These are phyloP conservation scores for Salicornia ramosissima DNA, from an alignment of 148 eudicot genomes.

Conservation along the genomic window DNA sequence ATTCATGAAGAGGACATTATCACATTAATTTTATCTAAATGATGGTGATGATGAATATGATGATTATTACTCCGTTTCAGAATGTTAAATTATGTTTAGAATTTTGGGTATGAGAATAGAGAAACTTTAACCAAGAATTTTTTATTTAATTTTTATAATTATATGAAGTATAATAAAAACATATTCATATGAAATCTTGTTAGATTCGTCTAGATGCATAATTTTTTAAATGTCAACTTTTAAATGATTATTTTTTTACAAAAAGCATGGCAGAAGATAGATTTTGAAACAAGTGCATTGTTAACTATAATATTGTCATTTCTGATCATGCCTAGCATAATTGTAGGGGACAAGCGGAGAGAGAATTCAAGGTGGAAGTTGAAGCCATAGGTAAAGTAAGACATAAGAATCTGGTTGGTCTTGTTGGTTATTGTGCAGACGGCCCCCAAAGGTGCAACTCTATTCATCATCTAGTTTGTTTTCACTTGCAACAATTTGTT, in stretches of 20 bases:
- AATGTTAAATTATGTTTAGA: not conserved
- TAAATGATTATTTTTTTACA: too few species aligned
- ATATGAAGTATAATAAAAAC: too few species aligned
- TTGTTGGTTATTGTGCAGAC: slow-evolving; percentile 85
- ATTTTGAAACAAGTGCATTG: not conserved
- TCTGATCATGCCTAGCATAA: slow-evolving; percentile 9
- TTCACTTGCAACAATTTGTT: not conserved
- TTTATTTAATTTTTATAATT: too few species aligned
- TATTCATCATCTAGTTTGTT: not conserved
- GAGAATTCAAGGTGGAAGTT: slow-evolving; percentile 95
- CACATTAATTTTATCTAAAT: not conserved
- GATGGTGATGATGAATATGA: too few species aligned
- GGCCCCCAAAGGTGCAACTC: slow-evolving; percentile 66
- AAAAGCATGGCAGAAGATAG: too few species aligned
- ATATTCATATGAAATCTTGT: too few species aligned
- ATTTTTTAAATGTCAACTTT: too few species aligned
- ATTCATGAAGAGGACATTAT: slow-evolving; percentile 9
- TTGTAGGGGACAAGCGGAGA: slow-evolving; percentile 92
- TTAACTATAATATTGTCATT: not conserved
- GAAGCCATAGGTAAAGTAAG: slow-evolving; percentile 97
- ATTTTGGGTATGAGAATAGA: too few species aligned
- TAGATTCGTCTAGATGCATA: too few species aligned
- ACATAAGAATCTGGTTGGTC: slow-evolving; percentile 90
- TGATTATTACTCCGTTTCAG: too few species aligned
- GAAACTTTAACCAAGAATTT: too few species aligned